Conservation (phyloP, 2,329 filamentous ascomycete genomes). For the Pestalotiopsis sp. region DNA sequence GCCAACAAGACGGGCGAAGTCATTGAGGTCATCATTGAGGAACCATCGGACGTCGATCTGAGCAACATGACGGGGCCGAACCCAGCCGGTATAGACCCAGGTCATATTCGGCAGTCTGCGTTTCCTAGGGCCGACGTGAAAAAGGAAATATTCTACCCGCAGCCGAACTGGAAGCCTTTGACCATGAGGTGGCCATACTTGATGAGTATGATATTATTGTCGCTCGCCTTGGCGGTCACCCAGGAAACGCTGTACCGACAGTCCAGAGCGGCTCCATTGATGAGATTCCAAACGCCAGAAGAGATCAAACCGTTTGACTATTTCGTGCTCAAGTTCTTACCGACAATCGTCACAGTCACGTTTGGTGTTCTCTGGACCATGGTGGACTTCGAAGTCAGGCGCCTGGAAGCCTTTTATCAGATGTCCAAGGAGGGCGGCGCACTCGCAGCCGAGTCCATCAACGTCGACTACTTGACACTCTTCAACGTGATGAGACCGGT, state of each 20-base stretch:
- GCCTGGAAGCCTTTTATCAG: conserved; percentile 69
- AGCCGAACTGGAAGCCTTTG: conserved; percentile 69
- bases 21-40: conserved; percentile 59
- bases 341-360: conserved; percentile 61
- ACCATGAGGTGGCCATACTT: conserved; percentile 67
- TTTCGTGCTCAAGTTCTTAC: conserved; percentile 65
- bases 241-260: conserved; percentile 59
- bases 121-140: conserved; percentile 39
- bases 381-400: conserved; percentile 66
- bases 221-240: conserved; percentile 50
- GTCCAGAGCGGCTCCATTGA: conserved; percentile 46
- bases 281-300: conserved; percentile 51
- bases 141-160: conserved; percentile 60
- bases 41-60: conserved; percentile 49
- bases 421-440: conserved; percentile 63
- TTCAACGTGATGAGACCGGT: conserved; percentile 68
- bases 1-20: conserved; percentile 63
- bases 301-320: conserved; percentile 56
- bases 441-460: conserved; percentile 67
- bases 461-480: conserved; percentile 73
- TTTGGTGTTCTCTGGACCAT: conserved; percentile 70
- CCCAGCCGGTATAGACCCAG: conserved; percentile 24
- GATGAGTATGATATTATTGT: conserved; percentile 53
- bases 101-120: conserved; percentile 38
- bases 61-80: conserved; percentile 51